These are phyloP conservation scores for Tritrichomonas foetus DNA, from an alignment of 208 protist species.

Conservation along the genomic window DNA sequence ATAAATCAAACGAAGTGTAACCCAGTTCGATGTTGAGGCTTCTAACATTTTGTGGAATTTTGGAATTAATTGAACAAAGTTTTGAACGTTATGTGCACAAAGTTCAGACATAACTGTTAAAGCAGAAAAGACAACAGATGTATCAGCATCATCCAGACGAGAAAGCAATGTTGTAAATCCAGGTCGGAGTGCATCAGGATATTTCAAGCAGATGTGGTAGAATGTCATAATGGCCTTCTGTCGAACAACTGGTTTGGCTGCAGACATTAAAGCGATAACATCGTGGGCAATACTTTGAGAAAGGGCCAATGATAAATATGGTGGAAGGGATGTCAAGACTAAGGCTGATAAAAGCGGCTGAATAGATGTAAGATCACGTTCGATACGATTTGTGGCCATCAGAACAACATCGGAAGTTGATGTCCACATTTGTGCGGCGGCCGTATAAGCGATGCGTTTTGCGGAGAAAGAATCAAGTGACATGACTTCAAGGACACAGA, in stretches of 20 bases:
- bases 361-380: neutral
- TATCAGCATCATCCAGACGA: neutral
- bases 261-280: neutral
- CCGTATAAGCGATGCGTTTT: neutral
- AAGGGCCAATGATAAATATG: neutral
- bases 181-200: neutral
- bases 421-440: neutral
- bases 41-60: neutral
- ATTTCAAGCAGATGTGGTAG: slow-evolving; percentile 3
- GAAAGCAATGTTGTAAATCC: neutral
- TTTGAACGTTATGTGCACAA: neutral
- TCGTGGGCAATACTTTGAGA: neutral
- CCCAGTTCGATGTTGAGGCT: neutral
- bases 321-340: neutral
- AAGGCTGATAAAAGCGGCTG: neutral
- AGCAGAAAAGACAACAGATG: neutral
- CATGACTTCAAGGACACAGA: neutral
- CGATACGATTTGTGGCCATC: neutral
- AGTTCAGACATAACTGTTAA: slow-evolving; percentile 16
- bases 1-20: neutral
- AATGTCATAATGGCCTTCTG: slow-evolving; percentile 21
- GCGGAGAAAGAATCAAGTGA: neutral
- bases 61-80: neutral
- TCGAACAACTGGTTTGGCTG: neutral
- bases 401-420: neutral